phyloP scores from a whole-genome alignment of 176 grass and related monocot species.

The Aechmea fasciata region DNA sequence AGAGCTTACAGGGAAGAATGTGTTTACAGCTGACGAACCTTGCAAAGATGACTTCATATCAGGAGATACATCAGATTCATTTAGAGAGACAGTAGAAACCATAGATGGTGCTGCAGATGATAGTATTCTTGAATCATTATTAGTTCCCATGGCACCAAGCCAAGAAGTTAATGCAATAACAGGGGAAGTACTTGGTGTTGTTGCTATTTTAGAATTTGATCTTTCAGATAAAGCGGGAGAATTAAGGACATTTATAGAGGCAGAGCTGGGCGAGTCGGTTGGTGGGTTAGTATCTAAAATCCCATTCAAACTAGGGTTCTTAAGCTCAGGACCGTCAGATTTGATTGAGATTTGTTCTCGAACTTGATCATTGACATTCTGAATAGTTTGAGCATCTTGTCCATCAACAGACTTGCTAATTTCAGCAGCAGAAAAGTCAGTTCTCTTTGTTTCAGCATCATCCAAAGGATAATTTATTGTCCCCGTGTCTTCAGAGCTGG shows the following conservation, averaged over 20 bases:
- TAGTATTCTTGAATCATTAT: conserved; percentile 49
- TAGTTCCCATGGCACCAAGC: conserved; percentile 48
- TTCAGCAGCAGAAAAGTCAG: conserved; percentile 26
- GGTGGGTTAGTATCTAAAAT: conserved; percentile 28
- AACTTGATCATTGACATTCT: conserved; percentile 38
- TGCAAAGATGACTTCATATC: conserved; percentile 56
- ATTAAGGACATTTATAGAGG: conserved; percentile 51
- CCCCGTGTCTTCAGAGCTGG: conserved; percentile 61
- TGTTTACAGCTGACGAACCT: conserved; percentile 40
- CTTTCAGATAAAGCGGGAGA: conserved; percentile 79
- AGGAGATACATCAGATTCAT: conserved; percentile 54
- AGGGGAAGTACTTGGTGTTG: conserved; percentile 67
- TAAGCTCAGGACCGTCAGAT: background rate
- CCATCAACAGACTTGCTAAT: conserved; percentile 31
- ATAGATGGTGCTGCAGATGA: conserved; percentile 56
- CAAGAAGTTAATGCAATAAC: conserved; percentile 68
- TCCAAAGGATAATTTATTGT: conserved; percentile 34
- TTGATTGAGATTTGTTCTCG: conserved; percentile 7
- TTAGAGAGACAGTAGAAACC: conserved; percentile 57
- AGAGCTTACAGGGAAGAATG: conserved; percentile 68
- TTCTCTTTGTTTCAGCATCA: conserved; percentile 51
- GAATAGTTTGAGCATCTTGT: conserved; percentile 43
- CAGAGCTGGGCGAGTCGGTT: conserved; percentile 56
- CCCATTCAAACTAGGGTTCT: conserved; percentile 34
- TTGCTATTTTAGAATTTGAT: conserved; percentile 52